Conservation (phyloP, 2,329 filamentous ascomycete species). For the Phialophora chinensis region DNA sequence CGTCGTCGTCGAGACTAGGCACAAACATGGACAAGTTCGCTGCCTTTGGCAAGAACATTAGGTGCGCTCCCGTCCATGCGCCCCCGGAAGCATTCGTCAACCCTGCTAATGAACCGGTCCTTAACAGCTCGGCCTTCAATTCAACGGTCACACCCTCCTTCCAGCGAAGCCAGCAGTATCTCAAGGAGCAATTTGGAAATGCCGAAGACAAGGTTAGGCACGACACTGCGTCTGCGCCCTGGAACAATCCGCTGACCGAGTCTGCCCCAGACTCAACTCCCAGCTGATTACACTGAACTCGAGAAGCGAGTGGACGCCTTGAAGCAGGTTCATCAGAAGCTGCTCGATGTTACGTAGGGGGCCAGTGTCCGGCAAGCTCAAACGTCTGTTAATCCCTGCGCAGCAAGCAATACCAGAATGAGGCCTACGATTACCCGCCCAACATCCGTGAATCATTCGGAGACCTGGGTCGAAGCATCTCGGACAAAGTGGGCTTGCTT, state of each 20-base stretch:
- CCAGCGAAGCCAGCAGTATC: conserved; percentile 92
- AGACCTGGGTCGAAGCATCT: conserved; percentile 92
- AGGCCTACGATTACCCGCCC: conserved; percentile 87
- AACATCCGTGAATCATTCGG: conserved; percentile 98
- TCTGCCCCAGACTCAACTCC: conserved; percentile 78
- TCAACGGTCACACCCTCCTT: conserved; percentile 90
- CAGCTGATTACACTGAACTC: conserved; percentile 95
- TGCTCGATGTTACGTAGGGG: conserved; percentile 86
- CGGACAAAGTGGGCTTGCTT: conserved; percentile 90
- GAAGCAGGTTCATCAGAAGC: conserved; percentile 95
- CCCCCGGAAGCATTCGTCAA: neutral
- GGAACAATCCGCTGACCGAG: conserved; percentile 23
- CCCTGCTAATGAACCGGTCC: conserved; percentile 41
- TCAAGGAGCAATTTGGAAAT: conserved; percentile 96
- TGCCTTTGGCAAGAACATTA: conserved; percentile 73
- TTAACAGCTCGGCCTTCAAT: conserved; percentile 63
- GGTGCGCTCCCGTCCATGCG: conserved; percentile 50
- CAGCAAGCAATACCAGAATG: conserved; percentile 91
- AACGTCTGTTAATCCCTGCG: conserved; percentile 22
- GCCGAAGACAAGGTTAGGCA: conserved; percentile 81
- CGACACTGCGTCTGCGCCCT: neutral
- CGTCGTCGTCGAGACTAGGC: neutral
- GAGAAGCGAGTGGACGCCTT: conserved; percentile 98
- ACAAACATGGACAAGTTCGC: conserved; percentile 70
- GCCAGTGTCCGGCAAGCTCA: neutral